Evolutionary conservation across 257 asterid genomes (phyloP).

Genomic region (Cynanchum wilfordii): DNA sequence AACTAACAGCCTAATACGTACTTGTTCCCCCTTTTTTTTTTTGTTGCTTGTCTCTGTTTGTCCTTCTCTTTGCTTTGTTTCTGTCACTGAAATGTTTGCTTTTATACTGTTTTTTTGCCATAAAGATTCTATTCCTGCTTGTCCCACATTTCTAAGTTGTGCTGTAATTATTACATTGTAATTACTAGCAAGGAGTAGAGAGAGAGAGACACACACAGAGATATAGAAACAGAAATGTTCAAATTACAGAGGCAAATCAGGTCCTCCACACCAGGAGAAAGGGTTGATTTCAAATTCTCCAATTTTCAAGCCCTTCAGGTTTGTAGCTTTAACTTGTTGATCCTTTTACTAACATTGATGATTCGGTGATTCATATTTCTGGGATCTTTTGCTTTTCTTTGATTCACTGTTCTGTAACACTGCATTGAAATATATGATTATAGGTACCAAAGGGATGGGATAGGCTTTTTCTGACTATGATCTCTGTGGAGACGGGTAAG

Average conservation of each 20-base stretch:
- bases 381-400: not conserved
- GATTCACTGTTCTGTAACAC: not conserved
- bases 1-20: slow-evolving; percentile 31
- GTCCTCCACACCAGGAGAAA: slow-evolving; percentile 42
- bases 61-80: slow-evolving; percentile 24
- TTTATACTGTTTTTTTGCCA: not conserved
- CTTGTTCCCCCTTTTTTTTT: not conserved
- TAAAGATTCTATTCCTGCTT: slow-evolving; percentile 5
- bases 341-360: not conserved
- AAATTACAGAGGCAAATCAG: slow-evolving; percentile 53
- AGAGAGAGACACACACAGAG: slow-evolving; percentile 27
- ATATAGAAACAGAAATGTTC: slow-evolving; percentile 52
- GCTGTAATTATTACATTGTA: slow-evolving; percentile 9
- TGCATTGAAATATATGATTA: slow-evolving; percentile 6
- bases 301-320: slow-evolving; percentile 93
- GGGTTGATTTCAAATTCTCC: slow-evolving; percentile 76
- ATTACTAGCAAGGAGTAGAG: slow-evolving; percentile 16
- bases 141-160: slow-evolving; percentile 11
- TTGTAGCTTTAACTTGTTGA: not conserved
- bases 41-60: not conserved
- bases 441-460: slow-evolving; percentile 99
- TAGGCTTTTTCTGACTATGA: slow-evolving; percentile 51
- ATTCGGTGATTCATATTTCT: not conserved
- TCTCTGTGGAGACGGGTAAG: slow-evolving; percentile 69
- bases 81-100: slow-evolving; percentile 24